Percentiles rank a stretch among this genome's conserved stretches.
phyloP scores from a whole-genome alignment of 2,329 filamentous ascomycete species.

The Ophiosphaerella narmari region DNA sequence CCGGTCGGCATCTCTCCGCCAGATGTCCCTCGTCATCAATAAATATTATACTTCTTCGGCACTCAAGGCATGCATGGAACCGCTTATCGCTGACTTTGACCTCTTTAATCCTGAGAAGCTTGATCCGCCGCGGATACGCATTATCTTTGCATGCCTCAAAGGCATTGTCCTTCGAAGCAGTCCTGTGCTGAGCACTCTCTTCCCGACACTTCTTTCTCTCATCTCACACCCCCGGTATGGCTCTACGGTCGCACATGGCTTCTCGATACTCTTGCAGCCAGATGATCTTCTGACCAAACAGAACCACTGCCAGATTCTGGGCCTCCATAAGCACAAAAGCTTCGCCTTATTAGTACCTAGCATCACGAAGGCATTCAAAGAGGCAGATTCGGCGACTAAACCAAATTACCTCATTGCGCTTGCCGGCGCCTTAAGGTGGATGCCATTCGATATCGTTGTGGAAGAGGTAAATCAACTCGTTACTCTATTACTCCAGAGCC shows the following conservation, averaged over 20 bases:
- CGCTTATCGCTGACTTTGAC: conserved; percentile 41
- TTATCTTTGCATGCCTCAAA: conserved; percentile 65
- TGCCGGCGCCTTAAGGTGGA: conserved; percentile 63
- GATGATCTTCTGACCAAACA: conserved; percentile 64
- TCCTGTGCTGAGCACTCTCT: conserved; percentile 48
- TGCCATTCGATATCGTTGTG: conserved; percentile 64
- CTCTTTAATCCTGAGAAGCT: conserved; percentile 38
- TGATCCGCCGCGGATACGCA: conserved; percentile 53
- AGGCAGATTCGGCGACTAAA: conserved; percentile 53
- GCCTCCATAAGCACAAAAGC: conserved; percentile 66
- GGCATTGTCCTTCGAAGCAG: conserved; percentile 63
- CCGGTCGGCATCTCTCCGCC: conserved; percentile 45
- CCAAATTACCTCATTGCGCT: conserved; percentile 67
- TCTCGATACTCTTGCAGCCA: conserved; percentile 62
- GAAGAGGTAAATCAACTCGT: conserved; percentile 62
- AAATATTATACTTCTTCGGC: conserved; percentile 52
- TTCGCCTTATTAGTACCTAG: conserved; percentile 64
- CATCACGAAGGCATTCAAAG: conserved; percentile 59
- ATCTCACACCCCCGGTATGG: conserved; percentile 57
- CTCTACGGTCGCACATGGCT: conserved; percentile 59
- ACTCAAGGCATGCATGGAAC: conserved; percentile 48
- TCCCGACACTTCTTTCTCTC: conserved; percentile 54
- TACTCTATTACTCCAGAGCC: conserved; percentile 65
- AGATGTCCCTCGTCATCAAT: conserved; percentile 54
- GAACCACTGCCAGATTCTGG: conserved; percentile 65